Conservation (phyloP, 2,329 filamentous ascomycete genomes). For the Diaporthe caulivora region DNA sequence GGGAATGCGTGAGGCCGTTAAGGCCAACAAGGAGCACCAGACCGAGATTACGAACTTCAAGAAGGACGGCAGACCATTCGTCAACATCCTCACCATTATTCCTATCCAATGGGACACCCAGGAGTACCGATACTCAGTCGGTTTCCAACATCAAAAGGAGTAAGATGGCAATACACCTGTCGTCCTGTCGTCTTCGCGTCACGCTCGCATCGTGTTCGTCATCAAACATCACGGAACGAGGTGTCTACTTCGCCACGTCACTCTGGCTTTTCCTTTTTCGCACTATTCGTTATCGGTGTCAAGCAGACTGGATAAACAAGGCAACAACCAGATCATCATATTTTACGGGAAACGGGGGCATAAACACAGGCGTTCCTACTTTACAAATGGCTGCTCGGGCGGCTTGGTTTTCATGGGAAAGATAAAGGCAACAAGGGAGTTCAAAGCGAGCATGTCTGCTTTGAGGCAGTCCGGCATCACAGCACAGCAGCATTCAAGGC, state of each 20-base stretch:
- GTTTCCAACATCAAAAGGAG: conserved; percentile 76
- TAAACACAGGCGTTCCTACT: background rate
- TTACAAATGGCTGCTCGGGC: background rate
- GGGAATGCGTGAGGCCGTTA: conserved; percentile 61
- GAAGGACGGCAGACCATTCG: conserved; percentile 82
- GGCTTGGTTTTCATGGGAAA: background rate
- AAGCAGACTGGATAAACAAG: background rate
- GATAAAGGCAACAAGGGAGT: conserved; percentile 18
- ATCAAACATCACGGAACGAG: background rate
- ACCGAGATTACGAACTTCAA: conserved; percentile 80
- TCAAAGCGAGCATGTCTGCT: conserved; percentile 11
- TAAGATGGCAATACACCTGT: background rate
- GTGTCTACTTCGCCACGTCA: background rate
- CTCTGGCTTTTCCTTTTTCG: background rate
- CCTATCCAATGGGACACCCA: conserved; percentile 77
- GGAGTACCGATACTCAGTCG: conserved; percentile 79
- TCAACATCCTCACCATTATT: conserved; percentile 88
- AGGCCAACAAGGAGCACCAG: conserved; percentile 60
- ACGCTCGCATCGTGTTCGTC: background rate
- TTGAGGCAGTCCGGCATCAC: conserved; percentile 25
- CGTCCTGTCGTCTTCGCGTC: background rate
- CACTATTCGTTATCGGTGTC: background rate
- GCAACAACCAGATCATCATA: conserved; percentile 7
- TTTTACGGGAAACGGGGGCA: background rate
- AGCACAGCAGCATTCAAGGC: conserved; percentile 17